A percentile compares a stretch with the other conserved stretches of the same genome.
Evolutionary conservation across 1,284 basidiomycete genomes (phyloP).

Genomic region (Melampsora abietis-canadensis): DNA sequence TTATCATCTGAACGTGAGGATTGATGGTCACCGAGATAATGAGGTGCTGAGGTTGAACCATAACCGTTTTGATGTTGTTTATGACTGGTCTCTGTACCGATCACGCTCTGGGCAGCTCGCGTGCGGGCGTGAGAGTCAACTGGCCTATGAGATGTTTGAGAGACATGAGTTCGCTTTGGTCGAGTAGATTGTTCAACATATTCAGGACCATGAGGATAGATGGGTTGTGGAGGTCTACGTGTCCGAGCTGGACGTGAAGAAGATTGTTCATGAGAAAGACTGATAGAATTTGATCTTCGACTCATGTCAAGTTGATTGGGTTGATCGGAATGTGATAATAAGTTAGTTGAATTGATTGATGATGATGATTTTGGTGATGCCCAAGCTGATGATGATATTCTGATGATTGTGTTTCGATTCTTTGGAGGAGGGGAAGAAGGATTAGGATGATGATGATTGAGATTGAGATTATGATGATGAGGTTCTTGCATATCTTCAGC

Average conservation of each 20-base stretch:
- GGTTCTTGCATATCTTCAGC: too few species aligned
- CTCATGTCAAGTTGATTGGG: not conserved
- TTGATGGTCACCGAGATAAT: not conserved
- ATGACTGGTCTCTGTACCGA: not conserved
- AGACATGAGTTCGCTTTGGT: not conserved
- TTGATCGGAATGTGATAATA: not conserved
- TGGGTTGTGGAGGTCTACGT: too few species aligned
- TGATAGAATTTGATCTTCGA: not conserved
- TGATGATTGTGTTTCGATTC: too few species aligned
- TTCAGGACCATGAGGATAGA: too few species aligned
- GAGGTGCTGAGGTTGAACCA: not conserved
- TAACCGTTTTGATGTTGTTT: constrained; percentile 5
- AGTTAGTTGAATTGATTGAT: not conserved
- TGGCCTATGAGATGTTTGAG: constrained; percentile 10
- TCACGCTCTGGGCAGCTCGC: not conserved
- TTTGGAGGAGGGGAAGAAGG: too few species aligned
- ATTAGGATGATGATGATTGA: too few species aligned
- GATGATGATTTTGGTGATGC: not conserved
- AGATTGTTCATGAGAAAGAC: too few species aligned
- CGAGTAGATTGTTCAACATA: not conserved
- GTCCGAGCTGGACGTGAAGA: too few species aligned
- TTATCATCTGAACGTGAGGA: constrained; percentile 37
- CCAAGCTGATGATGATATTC: not conserved
- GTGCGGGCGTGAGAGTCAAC: not conserved
- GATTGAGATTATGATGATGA: too few species aligned